A percentile compares a stretch with the other conserved stretches of the same genome.
These are phyloP conservation scores for Fusarium sp. DNA, from an alignment of 2,329 filamentous ascomycete species.

Conservation along the genomic window DNA sequence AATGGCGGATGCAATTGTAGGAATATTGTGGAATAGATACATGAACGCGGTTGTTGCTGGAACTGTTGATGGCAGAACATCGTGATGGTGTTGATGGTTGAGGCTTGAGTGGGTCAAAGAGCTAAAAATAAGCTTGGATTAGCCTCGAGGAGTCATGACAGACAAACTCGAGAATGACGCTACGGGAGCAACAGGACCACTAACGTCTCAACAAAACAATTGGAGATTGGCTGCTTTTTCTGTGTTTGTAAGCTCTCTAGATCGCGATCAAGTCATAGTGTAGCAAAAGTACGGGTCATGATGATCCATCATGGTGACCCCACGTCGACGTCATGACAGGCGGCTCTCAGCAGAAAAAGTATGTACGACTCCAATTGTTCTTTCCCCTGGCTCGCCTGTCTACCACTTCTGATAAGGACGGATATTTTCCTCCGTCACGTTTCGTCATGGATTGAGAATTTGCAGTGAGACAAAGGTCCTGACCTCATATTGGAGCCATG, in stretches of 20 bases:
- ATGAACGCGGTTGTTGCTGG: background rate
- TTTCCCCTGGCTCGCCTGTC: constrained; percentile 11
- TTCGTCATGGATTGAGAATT: constrained; percentile 36
- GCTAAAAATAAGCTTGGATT: constrained; percentile 4
- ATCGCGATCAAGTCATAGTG: constrained; percentile 19
- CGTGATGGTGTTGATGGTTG: constrained; percentile 15
- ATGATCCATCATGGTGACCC: constrained; percentile 34
- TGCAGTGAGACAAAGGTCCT: background rate
- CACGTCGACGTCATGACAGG: constrained; percentile 39
- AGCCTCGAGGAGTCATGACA: constrained; percentile 24
- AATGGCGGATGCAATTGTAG: constrained; percentile 27
- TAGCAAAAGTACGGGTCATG: constrained; percentile 9
- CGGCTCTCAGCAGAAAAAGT: constrained; percentile 13
- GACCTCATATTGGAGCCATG: constrained; percentile 24
- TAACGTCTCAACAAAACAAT: background rate
- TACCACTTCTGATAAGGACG: constrained; percentile 7
- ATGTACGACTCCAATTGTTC: constrained; percentile 21
- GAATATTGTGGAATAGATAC: constrained; percentile 25
- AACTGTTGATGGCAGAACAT: background rate
- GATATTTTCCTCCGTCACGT: constrained; percentile 35
- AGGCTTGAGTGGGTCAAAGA: constrained; percentile 9
- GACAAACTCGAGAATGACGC: background rate
- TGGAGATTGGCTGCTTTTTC: background rate
- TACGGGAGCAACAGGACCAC: background rate
- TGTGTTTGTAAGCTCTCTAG: constrained; percentile 14